Evolutionary conservation across 2,329 filamentous ascomycete species (phyloP), one percentile per base, ranked within the genome.

Genomic region (Pyrenochaeta sp.): DNA sequence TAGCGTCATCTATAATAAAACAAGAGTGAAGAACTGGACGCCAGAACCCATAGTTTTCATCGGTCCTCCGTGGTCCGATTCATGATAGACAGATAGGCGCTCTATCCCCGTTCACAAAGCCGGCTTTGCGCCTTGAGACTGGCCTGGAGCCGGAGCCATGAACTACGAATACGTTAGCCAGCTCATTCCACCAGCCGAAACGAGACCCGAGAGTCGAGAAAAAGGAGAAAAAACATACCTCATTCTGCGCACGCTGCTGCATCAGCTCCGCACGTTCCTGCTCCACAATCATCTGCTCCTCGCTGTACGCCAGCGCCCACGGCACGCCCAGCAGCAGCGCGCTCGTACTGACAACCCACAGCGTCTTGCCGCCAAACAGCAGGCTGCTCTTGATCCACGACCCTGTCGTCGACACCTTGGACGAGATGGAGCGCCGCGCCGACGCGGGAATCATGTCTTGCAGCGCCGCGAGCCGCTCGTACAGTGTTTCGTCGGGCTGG

Each of bases 231-330:
- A 26, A 6, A 55, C 48, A 9, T 60, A 87, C 84, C 79, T 96
- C 90, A 68, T 88, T 87, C 53, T 65, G 60, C 53, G 90, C 90
- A 67, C 88, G 84, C 82, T 96, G 90, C 73, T 94, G 88, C 90
- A 96, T 94, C 74, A 88, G 86, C 83, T 92, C 91, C 79, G 96
- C 93, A 74, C 91, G 86, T 84, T 99, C 94, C 90, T 96, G 95
- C 79, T 96, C 93, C 56, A 93, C 81, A 72, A 96, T 85, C 79
- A 96, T 90, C 81, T 96, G 91, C 80, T 99, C 94, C 80, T 99
- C 94, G 54, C 88, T 86, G 71, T 91, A 93, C 45, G 91, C 93
- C 60, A 99, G 80, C 46, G 91, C 92, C 81, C 91, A 97, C 42
- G 94, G 94, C 37, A 97, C 90, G 61, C 91, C 92, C 54, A 97